Evolutionary conservation across 805 yeast genomes (phyloP).

Genomic region (Myxozyma vanderwaltii): DNA sequence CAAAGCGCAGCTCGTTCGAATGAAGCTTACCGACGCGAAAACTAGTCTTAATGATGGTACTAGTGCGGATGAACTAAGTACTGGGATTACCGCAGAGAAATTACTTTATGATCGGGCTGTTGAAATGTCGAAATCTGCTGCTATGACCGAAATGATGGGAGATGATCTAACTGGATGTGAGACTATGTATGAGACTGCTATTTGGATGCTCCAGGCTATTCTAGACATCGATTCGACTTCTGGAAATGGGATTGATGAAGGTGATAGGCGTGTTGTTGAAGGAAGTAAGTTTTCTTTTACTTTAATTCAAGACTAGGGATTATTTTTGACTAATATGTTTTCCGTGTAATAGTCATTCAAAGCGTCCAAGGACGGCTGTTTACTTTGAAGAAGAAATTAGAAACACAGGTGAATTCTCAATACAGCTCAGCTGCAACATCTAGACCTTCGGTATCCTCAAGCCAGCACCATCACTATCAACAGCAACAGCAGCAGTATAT

Average conservation of each 20-base stretch:
- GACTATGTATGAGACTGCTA: conserved; percentile 82
- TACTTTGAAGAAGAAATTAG: conserved; percentile 65
- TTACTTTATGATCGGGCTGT: conserved; percentile 78
- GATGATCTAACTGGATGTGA: conserved; percentile 79
- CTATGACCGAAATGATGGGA: conserved; percentile 78
- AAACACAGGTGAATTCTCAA: conserved; percentile 14
- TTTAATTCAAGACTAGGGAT: too few relatives aligned
- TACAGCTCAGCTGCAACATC: background rate
- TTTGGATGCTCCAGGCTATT: conserved; percentile 94
- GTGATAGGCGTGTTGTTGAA: conserved; percentile 74
- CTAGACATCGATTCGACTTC: conserved; percentile 46
- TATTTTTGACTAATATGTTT: too few relatives aligned
- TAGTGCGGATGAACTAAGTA: background rate
- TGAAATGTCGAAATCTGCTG: conserved; percentile 90
- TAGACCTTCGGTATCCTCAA: background rate
- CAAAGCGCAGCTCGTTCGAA: conserved; percentile 76
- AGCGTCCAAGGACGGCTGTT: conserved; percentile 80
- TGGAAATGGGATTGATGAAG: conserved; percentile 64
- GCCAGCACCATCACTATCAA: background rate
- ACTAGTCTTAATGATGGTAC: background rate
- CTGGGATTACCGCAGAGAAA: conserved; percentile 64
- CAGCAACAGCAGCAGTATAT: background rate
- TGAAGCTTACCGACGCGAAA: conserved; percentile 31
- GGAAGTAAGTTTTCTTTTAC: conserved; percentile 47
- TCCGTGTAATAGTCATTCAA: conserved; percentile 60